Evolutionary conservation across 2,329 filamentous ascomycete species (phyloP), one percentile per base, ranked within the genome.

Genomic region (Aspergillus aculeatinus): DNA sequence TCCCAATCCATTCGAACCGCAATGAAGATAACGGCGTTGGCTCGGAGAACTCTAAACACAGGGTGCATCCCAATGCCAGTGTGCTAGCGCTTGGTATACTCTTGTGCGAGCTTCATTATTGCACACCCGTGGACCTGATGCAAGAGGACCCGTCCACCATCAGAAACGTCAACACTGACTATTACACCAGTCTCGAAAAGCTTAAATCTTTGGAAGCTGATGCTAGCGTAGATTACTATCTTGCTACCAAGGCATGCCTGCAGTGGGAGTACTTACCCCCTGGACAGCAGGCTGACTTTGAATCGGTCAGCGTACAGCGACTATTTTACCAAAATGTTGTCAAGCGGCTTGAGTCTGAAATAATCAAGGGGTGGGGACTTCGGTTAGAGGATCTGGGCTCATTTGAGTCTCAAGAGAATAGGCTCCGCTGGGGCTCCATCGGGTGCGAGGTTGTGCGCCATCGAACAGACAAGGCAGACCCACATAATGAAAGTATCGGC

Each of bases 241-340:
- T 69, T 54, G 67, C 67, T 60, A 67, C 65, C 52, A 69, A 69
- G 52, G 67, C 67, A 64, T 69, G 67, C 62, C 62, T 69, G 19
- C 21, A 31, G 29, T 35, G 66, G 63, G 67, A 69, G 53, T 69
- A 69, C 54, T 67, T 54, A 55, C 67, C 67, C 48, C 31, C 31
- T 61, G 64, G 60, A 58, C 51, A 58, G 39, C 52, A 51, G 14
- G 52, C 67, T 60, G 57, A 62, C 47, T 69, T 69, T 35, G 67
- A 70, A 50, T 48, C 33, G 61, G 61, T 62, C 55, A 65, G 58
- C 51, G 67, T 70, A 59, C 67, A 70, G 63, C 59, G 65, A 59
- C 67, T 69, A 44, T 70, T 70, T 64, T 69, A 70, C 42, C 67
- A 69, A 58, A 69, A 69, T 44, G 67, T 69, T 48, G 60, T 69